Conservation (phyloP, 169 alveolate genomes). For the Miamiensis avidus region DNA sequence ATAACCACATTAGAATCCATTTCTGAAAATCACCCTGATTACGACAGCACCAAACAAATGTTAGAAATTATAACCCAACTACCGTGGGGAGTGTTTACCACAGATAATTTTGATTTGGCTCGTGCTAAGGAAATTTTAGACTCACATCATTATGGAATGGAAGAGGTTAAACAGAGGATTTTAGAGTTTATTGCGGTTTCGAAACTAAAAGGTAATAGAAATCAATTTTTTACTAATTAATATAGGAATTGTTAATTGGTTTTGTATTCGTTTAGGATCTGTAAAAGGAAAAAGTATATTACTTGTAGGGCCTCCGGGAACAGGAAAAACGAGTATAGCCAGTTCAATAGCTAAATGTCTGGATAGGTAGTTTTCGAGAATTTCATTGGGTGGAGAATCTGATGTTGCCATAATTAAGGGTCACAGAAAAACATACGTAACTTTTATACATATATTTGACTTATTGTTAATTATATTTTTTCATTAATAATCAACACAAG, state of each 20-base stretch:
- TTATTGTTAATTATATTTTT: not conserved
- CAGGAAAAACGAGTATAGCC: conserved; percentile 79
- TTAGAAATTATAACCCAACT: not conserved
- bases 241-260: too few species aligned
- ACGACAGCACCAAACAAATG: not conserved
- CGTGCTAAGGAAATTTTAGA: conserved; percentile 60
- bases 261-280: not conserved
- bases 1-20: too few species aligned
- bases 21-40: not conserved
- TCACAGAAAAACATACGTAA: conserved; percentile 75
- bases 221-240: not conserved
- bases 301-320: conserved; percentile 83
- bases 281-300: conserved; percentile 57
- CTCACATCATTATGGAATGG: conserved; percentile 75
- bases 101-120: conserved; percentile 1
- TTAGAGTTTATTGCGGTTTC: conserved; percentile 72
- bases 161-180: conserved; percentile 73
- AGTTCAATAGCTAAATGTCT: conserved; percentile 71
- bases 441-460: not conserved
- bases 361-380: conserved; percentile 72
- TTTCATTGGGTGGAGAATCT: conserved; percentile 80
- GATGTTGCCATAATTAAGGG: conserved; percentile 83
- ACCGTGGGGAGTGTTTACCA: not conserved
- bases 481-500: not conserved
- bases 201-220: conserved; percentile 47